phyloP scores from a whole-genome alignment of 352 stramenopile genomes.

The Pythium volutum region DNA sequence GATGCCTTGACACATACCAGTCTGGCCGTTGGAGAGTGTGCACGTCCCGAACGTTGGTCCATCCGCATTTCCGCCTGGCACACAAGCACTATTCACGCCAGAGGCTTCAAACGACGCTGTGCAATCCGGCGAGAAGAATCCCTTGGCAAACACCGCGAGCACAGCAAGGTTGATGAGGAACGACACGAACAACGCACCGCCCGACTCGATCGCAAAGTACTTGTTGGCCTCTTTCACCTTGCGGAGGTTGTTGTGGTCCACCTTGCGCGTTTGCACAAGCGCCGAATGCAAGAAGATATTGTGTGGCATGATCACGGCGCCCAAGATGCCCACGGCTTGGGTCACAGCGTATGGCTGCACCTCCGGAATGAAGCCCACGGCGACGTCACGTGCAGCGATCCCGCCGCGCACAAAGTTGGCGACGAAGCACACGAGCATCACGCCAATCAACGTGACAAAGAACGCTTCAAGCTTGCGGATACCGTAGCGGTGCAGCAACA shows the following conservation, averaged over 20 bases:
- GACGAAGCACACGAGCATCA: constrained; percentile 94
- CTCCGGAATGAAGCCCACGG: constrained; percentile 77
- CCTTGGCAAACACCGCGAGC: constrained; percentile 90
- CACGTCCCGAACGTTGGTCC: constrained; percentile 52
- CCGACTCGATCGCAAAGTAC: constrained; percentile 93
- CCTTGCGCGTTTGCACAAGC: constrained; percentile 71
- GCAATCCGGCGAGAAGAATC: constrained; percentile 88
- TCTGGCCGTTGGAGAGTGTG: constrained; percentile 49
- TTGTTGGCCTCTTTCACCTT: constrained; percentile 88
- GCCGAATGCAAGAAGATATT: constrained; percentile 95
- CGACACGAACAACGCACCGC: constrained; percentile 89
- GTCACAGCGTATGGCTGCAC: constrained; percentile 75
- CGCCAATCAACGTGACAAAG: constrained; percentile 89
- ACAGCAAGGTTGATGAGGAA: constrained; percentile 96
- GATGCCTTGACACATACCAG: constrained; percentile 83
- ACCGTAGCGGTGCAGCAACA: constrained; percentile 90
- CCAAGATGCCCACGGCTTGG: constrained; percentile 90
- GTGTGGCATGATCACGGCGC: constrained; percentile 96
- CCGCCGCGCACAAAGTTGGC: constrained; percentile 87
- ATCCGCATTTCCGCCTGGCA: constrained; percentile 48
- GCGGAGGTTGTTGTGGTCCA: constrained; percentile 52
- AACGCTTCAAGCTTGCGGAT: constrained; percentile 93
- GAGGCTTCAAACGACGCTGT: constrained; percentile 39
- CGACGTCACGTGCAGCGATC: constrained; percentile 61
- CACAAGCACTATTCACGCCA: constrained; percentile 72